Base-by-base conservation (phyloP, 2,329 filamentous ascomycete species). In the Thermothelomyces thermophilus region DNA sequence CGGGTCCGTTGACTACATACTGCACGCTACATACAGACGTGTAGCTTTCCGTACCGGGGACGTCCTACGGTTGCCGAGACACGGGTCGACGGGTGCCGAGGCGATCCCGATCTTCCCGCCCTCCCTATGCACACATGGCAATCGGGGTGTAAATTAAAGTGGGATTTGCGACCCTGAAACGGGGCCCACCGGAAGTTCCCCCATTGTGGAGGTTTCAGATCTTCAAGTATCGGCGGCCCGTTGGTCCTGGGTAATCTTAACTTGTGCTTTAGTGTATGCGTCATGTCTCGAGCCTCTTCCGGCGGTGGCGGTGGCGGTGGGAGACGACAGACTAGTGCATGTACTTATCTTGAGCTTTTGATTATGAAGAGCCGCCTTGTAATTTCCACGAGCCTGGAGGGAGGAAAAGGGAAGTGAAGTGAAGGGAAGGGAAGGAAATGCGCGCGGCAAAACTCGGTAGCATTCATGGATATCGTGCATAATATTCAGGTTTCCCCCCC, bases 111-210 rank as follows among this genome's bases (percentile, higher is more conserved):
- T 50, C 48, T 24, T 34, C 42, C 36, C 20, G 42, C 31, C 14
- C 14, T 30, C 20, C 22, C 22, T 9, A 17, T 14, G 19, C 37
- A 28, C n/a, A n/a, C n/a, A n/a, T n/a, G n/a, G n/a, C n/a, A n/a
- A n/a, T n/a, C n/a, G n/a, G 24, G 13, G 9, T 26, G 17, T 28
- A 13, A 28, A 30, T 31, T 20, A 41, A 14, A 44, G 36, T 17
- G 49, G n/a, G n/a, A 44, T 44, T 16, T 30, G 45, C 40, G 13
- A 4, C 36, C 41, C 14, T 41, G 45, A 52, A 48, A 52, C 48
- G 33, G 33, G n/a, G 24, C 31, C 42, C 36, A 42, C 42, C 11
- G 37, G n/a, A 19, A 4, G 14, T 30, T 37, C 22, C 34, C n/a
- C 2, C 28, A 36, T 37, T 37, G 37, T 37, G 9, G 17, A 14